Evolutionary conservation across 129 eudicot genomes (phyloP), one percentile per base, ranked within the genome.

Genomic region (Escallonia herrerae): DNA sequence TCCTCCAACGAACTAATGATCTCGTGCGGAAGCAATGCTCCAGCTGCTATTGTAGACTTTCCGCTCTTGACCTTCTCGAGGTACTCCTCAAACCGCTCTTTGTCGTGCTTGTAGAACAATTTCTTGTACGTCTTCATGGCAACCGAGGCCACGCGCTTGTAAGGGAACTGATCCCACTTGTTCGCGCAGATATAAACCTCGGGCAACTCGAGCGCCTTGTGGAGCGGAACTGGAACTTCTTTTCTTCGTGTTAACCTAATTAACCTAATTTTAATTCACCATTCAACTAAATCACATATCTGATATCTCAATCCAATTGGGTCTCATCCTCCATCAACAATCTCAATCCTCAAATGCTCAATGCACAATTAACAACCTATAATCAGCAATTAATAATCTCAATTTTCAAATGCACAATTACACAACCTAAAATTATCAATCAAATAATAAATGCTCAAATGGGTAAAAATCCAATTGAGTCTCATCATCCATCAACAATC

Each of bases 141-240:
- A 12, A 53, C 33, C 58, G 58, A 53, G 4, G 58, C 58, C 13
- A 53, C 58, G 3, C 58, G 15, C 3, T 13, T 53, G 7, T 53
- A 53, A 11, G 58, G 58, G 14, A 53, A 37, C 58, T 3, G 14
- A 3, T 53, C 58, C 58, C 58, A 53, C 14, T 53, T 12, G 58
- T 53, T 53, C 0, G 58, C 58, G 14, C 58, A 11, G 22, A 53
- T 53, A 14, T 11, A 53, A 4, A 53, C 58, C 14, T 53, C 58
- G 3, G 58, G 58, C 33, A 53, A 53, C 51, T 65, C 58, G 6
- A 65, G 38, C 5, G 69, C 69, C 4, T 8, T 33, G 9, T 56
- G 53, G 2, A 65, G 46, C 9, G 69, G 69, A 5, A 11, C 69
- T 6, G 49, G 44, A 0, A 65, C 58, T 41, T 65, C 69, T 50